Evolutionary conservation across 371 early-diverging fungal species (phyloP).

Genomic region (Rhizopus stolonifer): DNA sequence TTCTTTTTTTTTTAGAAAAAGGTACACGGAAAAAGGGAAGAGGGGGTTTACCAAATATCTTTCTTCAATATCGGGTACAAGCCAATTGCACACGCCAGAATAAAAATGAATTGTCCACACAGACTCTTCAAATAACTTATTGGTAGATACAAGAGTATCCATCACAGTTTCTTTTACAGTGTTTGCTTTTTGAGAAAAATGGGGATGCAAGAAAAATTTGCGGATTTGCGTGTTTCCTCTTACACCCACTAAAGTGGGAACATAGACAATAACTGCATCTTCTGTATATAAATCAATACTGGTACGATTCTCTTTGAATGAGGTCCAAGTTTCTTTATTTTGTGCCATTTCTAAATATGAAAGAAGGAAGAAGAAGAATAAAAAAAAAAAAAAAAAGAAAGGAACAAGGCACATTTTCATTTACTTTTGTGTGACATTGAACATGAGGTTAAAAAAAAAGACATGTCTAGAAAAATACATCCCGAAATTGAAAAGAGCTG

Average conservation of each 20-base stretch:
- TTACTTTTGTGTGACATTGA: too few species aligned
- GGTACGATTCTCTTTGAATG: constrained; percentile 40
- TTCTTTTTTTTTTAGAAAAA: too few species aligned
- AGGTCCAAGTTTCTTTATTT: constrained; percentile 34
- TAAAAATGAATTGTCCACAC: constrained; percentile 44
- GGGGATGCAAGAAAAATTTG: constrained; percentile 31
- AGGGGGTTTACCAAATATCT: constrained; percentile 18
- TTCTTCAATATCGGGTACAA: constrained; percentile 34
- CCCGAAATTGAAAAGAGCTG: too few species aligned
- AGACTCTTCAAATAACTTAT: constrained; percentile 41
- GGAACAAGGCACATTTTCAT: too few species aligned
- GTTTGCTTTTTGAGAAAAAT: constrained; percentile 31
- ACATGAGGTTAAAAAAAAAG: too few species aligned
- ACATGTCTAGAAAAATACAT: too few species aligned
- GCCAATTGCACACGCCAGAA: constrained; percentile 40
- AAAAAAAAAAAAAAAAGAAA: too few species aligned
- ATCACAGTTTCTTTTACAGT: constrained; percentile 38
- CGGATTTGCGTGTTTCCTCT: constrained; percentile 36
- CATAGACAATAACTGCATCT: constrained; percentile 39
- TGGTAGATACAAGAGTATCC: constrained; percentile 20
- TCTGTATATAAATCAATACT: constrained; percentile 32
- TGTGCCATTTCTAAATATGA: too few species aligned
- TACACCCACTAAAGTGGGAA: constrained; percentile 41
- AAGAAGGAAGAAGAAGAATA: too few species aligned
- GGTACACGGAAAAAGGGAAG: neutral